phyloP scores from a whole-genome alignment of 2,329 filamentous ascomycete genomes.

The Aspergillus ustus region DNA sequence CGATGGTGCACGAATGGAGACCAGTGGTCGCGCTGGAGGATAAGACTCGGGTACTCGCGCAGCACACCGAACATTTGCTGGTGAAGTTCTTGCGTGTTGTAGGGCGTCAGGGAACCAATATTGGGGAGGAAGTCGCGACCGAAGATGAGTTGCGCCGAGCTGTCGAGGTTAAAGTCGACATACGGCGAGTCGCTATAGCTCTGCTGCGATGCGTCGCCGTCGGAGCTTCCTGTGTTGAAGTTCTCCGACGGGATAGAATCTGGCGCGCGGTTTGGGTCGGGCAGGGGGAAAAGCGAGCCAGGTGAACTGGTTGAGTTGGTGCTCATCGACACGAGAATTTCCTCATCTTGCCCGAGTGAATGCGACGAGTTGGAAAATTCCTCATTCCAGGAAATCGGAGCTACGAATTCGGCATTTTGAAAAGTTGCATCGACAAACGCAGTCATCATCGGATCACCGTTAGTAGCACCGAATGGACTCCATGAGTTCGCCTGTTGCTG shows the following conservation, averaged over 20 bases:
- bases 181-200: not conserved
- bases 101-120: not conserved
- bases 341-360: not conserved
- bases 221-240: not conserved
- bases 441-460: slow-evolving; percentile 5
- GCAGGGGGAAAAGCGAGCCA: not conserved
- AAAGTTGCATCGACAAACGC: slow-evolving; percentile 10
- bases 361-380: slow-evolving; percentile 13
- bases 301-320: slow-evolving; percentile 1
- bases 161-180: slow-evolving; percentile 5
- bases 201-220: not conserved
- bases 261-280: not conserved
- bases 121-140: slow-evolving; percentile 16
- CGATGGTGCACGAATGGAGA: slow-evolving; percentile 24
- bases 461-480: slow-evolving; percentile 5
- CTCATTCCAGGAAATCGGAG: slow-evolving; percentile 16
- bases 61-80: slow-evolving; percentile 17
- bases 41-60: slow-evolving; percentile 20
- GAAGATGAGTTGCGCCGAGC: slow-evolving; percentile 9
- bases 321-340: slow-evolving; percentile 10
- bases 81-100: slow-evolving; percentile 8
- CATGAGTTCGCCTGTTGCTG: not conserved
- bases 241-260: slow-evolving; percentile 1
- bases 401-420: not conserved
- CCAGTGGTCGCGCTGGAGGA: slow-evolving; percentile 22